Conservation (phyloP, 768 basidiomycete species). For the Russula griseocarnosa region DNA sequence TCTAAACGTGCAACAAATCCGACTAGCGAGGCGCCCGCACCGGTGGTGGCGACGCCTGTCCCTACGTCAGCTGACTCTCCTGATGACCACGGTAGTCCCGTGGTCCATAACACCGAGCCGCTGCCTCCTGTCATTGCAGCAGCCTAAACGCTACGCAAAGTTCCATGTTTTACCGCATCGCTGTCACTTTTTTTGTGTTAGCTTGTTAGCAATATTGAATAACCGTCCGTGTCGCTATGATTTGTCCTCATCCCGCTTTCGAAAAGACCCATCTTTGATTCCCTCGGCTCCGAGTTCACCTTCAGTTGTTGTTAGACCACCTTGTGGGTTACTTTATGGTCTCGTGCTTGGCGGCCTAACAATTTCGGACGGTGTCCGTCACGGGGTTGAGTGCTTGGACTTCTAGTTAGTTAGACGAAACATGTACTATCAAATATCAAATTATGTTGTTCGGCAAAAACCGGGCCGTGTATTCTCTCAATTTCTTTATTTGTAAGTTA, state of each 20-base stretch:
- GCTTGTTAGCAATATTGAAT: constrained; percentile 7
- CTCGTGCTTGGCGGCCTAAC: constrained; percentile 23
- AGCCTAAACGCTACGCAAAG: constrained; percentile 10
- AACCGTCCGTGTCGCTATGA: neutral
- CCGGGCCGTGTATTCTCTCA: neutral
- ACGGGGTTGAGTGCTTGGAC: neutral
- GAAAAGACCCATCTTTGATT: neutral
- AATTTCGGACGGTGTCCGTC: constrained; percentile 22
- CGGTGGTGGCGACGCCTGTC: neutral
- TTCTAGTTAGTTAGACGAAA: neutral
- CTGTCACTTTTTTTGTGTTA: constrained; percentile 3
- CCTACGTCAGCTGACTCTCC: constrained; percentile 11
- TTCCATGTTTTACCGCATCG: neutral
- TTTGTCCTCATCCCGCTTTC: neutral
- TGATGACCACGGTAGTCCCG: constrained; percentile 21
- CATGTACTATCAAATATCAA: too few relatives aligned
- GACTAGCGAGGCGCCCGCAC: neutral
- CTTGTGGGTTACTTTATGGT: constrained; percentile 9
- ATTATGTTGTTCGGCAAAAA: neutral
- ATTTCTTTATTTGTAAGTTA: too few relatives aligned
- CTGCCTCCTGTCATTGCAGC: constrained; percentile 28
- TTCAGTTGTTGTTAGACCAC: constrained; percentile 24
- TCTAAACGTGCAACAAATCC: constrained; percentile 30
- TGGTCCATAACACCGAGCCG: constrained; percentile 17
- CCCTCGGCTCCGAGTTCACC: too few relatives aligned